Evolutionary conservation across 2,329 filamentous ascomycete species (phyloP).

Genomic region (Davidsoniella eucalypti): DNA sequence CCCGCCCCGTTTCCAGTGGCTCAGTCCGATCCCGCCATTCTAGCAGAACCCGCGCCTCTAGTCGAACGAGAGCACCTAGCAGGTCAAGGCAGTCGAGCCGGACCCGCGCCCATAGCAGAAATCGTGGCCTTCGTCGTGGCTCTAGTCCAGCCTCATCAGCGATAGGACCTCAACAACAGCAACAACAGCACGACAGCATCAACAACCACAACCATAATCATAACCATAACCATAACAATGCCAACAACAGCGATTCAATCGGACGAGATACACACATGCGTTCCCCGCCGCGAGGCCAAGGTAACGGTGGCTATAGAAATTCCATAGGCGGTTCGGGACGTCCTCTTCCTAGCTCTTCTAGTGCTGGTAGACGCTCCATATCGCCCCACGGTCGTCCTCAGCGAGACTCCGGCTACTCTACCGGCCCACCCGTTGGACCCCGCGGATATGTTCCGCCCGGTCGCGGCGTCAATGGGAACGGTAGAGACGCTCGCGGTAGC

Average conservation of each 20-base stretch:
- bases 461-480: conserved; percentile 19
- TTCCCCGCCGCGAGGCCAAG: conserved; percentile 9
- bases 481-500: not conserved
- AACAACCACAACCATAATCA: conserved; percentile 18
- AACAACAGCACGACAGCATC: conserved; percentile 25
- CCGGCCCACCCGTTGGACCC: conserved; percentile 34
- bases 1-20: conserved; percentile 26
- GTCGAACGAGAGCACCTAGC: not conserved
- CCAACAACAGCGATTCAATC: conserved; percentile 6
- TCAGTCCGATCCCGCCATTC: conserved; percentile 36
- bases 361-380: conserved; percentile 15
- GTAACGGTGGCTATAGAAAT: conserved; percentile 20
- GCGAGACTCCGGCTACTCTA: conserved; percentile 18
- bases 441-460: conserved; percentile 34
- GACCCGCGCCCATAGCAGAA: no score
- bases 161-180: conserved; percentile 16
- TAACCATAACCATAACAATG: conserved; percentile 14
- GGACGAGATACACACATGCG: conserved; percentile 1
- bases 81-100: no score
- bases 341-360: conserved; percentile 21
- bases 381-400: conserved; percentile 19
- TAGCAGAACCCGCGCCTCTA: conserved; percentile 28
- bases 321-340: conserved; percentile 19
- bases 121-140: conserved; percentile 12
- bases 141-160: not conserved